These are phyloP conservation scores for Mortierella sp. DNA, from an alignment of 371 early-diverging fungal genomes.

Conservation along the genomic window DNA sequence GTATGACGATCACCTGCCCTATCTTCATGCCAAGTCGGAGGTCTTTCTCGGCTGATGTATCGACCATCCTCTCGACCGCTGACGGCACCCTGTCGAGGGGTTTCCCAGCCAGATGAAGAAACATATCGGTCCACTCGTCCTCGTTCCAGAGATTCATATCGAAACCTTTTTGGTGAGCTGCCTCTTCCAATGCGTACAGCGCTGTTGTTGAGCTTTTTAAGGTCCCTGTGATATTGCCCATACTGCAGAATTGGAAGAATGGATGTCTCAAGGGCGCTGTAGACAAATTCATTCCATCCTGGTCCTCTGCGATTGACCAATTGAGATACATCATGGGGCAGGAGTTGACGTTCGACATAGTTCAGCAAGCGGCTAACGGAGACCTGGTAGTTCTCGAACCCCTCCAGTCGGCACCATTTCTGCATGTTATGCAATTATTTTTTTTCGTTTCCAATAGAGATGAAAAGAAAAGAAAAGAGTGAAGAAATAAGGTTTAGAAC, in stretches of 20 bases:
- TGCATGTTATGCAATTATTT: not conserved
- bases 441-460: not conserved
- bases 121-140: not conserved
- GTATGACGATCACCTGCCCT: not conserved
- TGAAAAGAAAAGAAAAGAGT: not conserved
- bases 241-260: not conserved
- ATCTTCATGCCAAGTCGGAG: not conserved
- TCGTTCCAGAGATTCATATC: not conserved
- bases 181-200: not conserved
- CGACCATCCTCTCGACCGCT: not conserved
- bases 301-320: not conserved
- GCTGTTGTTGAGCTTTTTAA: not conserved
- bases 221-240: not conserved
- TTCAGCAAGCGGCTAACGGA: not conserved
- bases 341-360: not conserved
- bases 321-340: not conserved
- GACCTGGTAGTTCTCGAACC: not conserved
- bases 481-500: not conserved
- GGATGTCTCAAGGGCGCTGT: not conserved
- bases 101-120: not conserved
- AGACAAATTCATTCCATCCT: not conserved
- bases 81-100: not conserved
- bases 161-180: not conserved
- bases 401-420: not conserved
- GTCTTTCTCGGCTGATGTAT: not conserved